phyloP scores from a whole-genome alignment of 768 basidiomycete species.

The Rhodotorula sphaerocarpa region DNA sequence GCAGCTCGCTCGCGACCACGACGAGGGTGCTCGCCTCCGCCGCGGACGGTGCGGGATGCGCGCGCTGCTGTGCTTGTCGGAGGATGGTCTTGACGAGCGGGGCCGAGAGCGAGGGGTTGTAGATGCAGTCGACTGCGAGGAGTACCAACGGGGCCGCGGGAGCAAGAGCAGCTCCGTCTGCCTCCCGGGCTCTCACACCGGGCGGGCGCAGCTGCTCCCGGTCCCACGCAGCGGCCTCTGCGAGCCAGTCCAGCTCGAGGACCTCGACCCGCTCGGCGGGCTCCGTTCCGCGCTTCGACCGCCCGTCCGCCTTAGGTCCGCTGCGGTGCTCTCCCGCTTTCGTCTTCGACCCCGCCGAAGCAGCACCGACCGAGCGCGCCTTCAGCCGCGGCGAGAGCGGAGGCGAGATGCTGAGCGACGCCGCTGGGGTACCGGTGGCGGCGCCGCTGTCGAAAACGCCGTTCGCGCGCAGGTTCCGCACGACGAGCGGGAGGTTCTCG shows the following conservation, averaged over 20 bases:
- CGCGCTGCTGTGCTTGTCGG: background rate
- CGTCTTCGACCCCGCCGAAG: too few relatives aligned
- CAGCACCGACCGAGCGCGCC: background rate
- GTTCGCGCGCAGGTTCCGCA: slow-evolving; percentile 21
- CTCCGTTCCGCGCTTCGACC: background rate
- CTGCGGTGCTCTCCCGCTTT: too few relatives aligned
- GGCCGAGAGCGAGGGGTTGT: slow-evolving; percentile 18
- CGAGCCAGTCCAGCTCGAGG: slow-evolving; percentile 4
- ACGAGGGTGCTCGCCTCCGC: slow-evolving; percentile 1
- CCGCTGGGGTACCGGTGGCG: too few relatives aligned
- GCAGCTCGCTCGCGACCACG: background rate
- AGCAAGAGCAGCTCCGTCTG: background rate
- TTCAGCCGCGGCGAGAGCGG: background rate
- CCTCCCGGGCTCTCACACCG: too few relatives aligned
- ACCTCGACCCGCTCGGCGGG: background rate
- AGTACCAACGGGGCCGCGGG: background rate
- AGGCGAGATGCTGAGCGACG: too few relatives aligned
- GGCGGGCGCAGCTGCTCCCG: too few relatives aligned
- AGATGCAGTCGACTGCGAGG: slow-evolving; percentile 29
- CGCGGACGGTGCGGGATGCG: too few relatives aligned
- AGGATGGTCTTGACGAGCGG: slow-evolving; percentile 20
- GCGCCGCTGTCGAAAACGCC: background rate
- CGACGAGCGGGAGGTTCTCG: slow-evolving; percentile 20
- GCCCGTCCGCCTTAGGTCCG: too few relatives aligned
- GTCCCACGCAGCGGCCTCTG: slow-evolving; percentile 2